Evolutionary conservation across 169 alveolate genomes (phyloP).

Genomic region (Cryptosporidium tyzzeri): DNA sequence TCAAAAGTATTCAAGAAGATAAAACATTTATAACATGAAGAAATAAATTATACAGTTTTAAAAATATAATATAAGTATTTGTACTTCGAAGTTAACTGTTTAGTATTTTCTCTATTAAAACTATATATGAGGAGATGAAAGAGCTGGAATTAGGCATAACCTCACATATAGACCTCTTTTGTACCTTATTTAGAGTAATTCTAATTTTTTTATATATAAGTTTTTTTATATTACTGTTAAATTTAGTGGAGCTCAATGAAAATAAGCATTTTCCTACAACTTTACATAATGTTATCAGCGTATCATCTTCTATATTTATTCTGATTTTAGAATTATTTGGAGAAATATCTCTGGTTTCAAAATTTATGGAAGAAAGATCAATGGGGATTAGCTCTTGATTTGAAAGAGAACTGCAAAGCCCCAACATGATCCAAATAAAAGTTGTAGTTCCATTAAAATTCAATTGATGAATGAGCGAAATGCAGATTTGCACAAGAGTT

Average conservation of each 20-base stretch:
- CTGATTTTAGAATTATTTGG: not conserved
- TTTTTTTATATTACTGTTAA: not conserved
- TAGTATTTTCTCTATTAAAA: constrained; percentile 17
- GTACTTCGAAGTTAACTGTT: not conserved
- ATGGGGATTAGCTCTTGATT: constrained; percentile 22
- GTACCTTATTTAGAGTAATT: not conserved
- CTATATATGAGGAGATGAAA: constrained; percentile 27
- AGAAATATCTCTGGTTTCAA: not conserved
- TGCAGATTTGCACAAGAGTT: constrained; percentile 21
- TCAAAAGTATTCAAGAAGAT: not conserved
- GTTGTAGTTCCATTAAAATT: not conserved
- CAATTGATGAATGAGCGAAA: not conserved
- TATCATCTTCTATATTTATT: constrained; percentile 45
- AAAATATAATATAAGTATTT: not conserved
- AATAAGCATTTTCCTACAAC: constrained; percentile 36
- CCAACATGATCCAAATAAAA: constrained; percentile 40
- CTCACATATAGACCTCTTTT: constrained; percentile 58
- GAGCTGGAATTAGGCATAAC: constrained; percentile 53
- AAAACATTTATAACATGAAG: not conserved
- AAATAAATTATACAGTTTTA: not conserved
- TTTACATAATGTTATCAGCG: constrained; percentile 18
- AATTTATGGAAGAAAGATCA: not conserved
- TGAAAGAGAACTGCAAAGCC: constrained; percentile 50
- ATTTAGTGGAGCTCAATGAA: not conserved
- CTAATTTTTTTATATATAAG: constrained; percentile 11